Base-by-base conservation (phyloP, 2,329 filamentous ascomycete species). In the Hymenoscyphus salicellus region DNA sequence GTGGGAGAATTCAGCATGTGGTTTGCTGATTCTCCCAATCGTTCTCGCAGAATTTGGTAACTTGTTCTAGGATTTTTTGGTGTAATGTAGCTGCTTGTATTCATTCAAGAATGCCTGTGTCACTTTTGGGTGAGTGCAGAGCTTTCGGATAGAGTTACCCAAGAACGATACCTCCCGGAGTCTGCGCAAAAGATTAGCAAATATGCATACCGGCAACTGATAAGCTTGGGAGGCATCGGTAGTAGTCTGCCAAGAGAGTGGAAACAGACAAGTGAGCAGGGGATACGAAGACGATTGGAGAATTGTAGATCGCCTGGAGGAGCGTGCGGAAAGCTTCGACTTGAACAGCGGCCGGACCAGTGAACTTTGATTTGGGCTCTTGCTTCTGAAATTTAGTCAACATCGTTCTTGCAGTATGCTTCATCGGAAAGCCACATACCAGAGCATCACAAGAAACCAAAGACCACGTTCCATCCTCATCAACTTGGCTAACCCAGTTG, bases 401-500 rank as follows among this genome's bases (percentile, higher is more conserved):
- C 17, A 17, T 17, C 38, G 3, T 41, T 14, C 38, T 41, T 16
- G 11, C 11, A n/a, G n/a, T n/a, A n/a, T n/a, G n/a, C n/a, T n/a
- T 14, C 30, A 7, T 30, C 7, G 26, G 4, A 7, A 33, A 26
- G 3, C 3, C 1, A 11, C 32, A 43, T 57, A 57, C 57, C 16
- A 26, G 8, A 17, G 10, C 20, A 6, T 33, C 7, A 10, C 6
- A 1, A 23, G 38, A 30, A 32, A 52, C 30, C 6, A 60, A 20
- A 20, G 58, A 52, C 58, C 41, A 60, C 2, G 16, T 49, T 2
- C 58, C 58, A 58, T 69, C 65, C 5, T 33, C 23, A 55, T 69
- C 64, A 23, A 68, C 33, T 26, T 65, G 20, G 5, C 65, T 65
- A 2, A 63, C 32, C 68, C 67, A 68, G 0, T 63, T 30, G 38